Percentiles rank a stretch among this genome's conserved stretches.
Evolutionary conservation across 2,329 filamentous ascomycete species (phyloP).

Genomic region (Thelonectria rubi): DNA sequence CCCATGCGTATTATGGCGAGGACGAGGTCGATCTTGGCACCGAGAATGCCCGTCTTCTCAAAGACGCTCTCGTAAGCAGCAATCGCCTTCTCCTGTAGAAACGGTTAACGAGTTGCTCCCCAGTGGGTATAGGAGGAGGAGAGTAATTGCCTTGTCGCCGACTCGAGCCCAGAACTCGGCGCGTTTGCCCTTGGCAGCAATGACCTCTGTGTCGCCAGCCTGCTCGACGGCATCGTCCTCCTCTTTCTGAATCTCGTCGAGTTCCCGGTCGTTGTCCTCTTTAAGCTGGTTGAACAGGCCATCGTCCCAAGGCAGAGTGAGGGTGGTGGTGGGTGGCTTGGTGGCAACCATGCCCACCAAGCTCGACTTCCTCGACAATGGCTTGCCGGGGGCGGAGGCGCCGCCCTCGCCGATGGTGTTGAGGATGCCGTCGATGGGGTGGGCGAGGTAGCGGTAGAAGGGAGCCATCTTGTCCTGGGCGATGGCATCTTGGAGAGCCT

Average conservation of each 20-base stretch:
- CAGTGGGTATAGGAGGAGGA: background rate
- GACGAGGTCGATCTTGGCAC: slow-evolving; percentile 96
- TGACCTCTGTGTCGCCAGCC: slow-evolving; percentile 94
- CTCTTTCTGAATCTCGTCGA: slow-evolving; percentile 81
- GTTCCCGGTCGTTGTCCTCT: slow-evolving; percentile 80
- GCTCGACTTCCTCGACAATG: slow-evolving; percentile 74
- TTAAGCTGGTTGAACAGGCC: slow-evolving; percentile 80
- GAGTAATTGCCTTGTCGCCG: slow-evolving; percentile 82
- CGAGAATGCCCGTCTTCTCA: slow-evolving; percentile 96
- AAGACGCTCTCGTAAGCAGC: slow-evolving; percentile 91
- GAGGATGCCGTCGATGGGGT: slow-evolving; percentile 82
- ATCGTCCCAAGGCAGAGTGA: slow-evolving; percentile 90
- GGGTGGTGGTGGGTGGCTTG: slow-evolving; percentile 69
- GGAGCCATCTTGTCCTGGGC: slow-evolving; percentile 86
- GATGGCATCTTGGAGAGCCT: slow-evolving; percentile 84
- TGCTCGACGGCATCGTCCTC: slow-evolving; percentile 95
- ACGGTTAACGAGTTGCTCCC: slow-evolving; percentile 27
- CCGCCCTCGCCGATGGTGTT: slow-evolving; percentile 76
- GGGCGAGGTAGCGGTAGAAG: slow-evolving; percentile 84
- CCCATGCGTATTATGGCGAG: slow-evolving; percentile 96
- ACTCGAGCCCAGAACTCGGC: slow-evolving; percentile 97
- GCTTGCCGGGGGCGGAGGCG: slow-evolving; percentile 61
- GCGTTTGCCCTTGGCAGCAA: slow-evolving; percentile 90
- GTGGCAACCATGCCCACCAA: slow-evolving; percentile 79
- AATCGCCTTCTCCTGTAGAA: slow-evolving; percentile 85